Evolutionary conservation across 495 filamentous ascomycete genomes (phyloP).

Genomic region (Penicillium fimorum): DNA sequence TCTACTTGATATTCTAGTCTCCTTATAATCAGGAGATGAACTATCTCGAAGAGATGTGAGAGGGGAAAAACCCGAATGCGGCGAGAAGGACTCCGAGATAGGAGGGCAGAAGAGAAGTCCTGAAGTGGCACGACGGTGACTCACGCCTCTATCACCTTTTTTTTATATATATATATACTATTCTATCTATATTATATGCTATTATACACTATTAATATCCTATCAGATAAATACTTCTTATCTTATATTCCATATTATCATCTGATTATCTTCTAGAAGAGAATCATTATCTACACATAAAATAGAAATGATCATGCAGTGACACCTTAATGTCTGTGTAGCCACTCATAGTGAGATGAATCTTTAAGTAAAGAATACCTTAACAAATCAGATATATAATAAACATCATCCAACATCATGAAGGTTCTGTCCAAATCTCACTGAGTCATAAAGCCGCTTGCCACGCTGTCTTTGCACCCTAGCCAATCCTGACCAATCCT

Average conservation of each 20-base stretch:
- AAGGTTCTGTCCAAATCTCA: background rate
- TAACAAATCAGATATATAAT: constrained; percentile 1
- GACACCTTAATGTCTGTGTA: background rate
- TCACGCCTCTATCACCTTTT: constrained; percentile 4
- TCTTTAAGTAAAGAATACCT: background rate
- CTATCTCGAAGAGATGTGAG: constrained; percentile 1
- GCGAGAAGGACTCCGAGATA: constrained; percentile 11
- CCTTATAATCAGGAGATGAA: constrained; percentile 2
- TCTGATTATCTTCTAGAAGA: background rate
- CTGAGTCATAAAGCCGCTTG: constrained; percentile 20
- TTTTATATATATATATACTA: constrained; percentile 1
- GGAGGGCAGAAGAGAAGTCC: background rate
- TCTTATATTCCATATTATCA: background rate
- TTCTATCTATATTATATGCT: background rate
- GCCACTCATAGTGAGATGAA: background rate
- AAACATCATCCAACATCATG: background rate
- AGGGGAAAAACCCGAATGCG: constrained; percentile 12
- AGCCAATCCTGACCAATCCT: constrained; percentile 12
- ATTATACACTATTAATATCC: background rate
- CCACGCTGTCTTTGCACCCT: constrained; percentile 23
- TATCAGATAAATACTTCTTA: background rate
- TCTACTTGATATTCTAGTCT: background rate
- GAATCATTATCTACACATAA: background rate
- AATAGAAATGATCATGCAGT: background rate
- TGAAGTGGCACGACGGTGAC: constrained; percentile 13